A percentile compares a stretch with the other conserved stretches of the same genome.
These are phyloP conservation scores for Fusarium sulawesiense DNA, from an alignment of 2,329 filamentous ascomycete genomes.

Conservation along the genomic window DNA sequence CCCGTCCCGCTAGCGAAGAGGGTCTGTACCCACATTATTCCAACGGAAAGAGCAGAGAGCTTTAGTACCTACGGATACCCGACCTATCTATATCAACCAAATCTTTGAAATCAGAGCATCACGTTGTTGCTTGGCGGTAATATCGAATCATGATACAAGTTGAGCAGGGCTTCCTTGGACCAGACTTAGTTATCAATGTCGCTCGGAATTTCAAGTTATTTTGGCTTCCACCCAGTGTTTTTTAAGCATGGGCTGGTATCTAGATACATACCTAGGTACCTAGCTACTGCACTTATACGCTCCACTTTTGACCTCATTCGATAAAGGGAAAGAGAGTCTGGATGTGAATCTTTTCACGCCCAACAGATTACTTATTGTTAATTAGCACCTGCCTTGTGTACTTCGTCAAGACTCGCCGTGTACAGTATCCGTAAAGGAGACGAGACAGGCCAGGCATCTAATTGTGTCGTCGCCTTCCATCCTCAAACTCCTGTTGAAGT, in stretches of 20 bases:
- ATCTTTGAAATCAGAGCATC: constrained; percentile 10
- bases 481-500: constrained; percentile 7
- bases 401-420: neutral
- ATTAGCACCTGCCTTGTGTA: neutral
- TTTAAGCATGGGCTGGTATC: constrained; percentile 11
- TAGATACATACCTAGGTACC: neutral
- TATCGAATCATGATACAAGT: constrained; percentile 24
- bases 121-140: constrained; percentile 11
- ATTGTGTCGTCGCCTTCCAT: neutral
- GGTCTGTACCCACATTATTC: constrained; percentile 22
- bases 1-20: constrained; percentile 43
- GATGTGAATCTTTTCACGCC: constrained; percentile 31
- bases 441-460: neutral
- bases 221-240: neutral
- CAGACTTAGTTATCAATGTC: constrained; percentile 3
- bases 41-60: constrained; percentile 28
- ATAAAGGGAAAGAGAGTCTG: constrained; percentile 14
- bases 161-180: neutral
- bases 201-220: constrained; percentile 19
- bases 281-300: neutral
- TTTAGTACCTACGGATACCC: constrained; percentile 3
- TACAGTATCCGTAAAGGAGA: neutral
- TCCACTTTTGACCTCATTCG: constrained; percentile 36
- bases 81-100: constrained; percentile 21
- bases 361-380: neutral